A percentile compares a stretch with the other conserved stretches of the same genome.
Evolutionary conservation across 192 early-diverging fungal species (phyloP).

Genomic region (Entophlyctis luteolus): DNA sequence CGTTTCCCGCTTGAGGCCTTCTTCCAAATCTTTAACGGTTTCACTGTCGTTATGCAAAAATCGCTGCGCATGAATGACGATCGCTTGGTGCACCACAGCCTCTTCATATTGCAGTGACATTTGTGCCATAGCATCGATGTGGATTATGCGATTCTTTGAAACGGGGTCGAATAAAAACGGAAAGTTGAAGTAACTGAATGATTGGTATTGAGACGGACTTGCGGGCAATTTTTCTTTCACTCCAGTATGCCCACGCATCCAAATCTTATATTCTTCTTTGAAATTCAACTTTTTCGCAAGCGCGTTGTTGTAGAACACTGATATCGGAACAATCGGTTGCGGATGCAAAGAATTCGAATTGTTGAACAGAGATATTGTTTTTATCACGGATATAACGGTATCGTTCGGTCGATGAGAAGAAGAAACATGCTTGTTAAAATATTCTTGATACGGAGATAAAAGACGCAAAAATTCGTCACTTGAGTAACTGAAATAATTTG

Average conservation of each 20-base stretch:
- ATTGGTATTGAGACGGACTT: conserved; percentile 10
- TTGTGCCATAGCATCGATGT: conserved; percentile 71
- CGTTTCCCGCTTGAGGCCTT: conserved; percentile 52
- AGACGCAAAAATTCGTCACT: conserved; percentile 37
- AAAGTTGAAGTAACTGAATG: conserved; percentile 69
- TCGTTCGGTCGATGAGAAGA: conserved; percentile 38
- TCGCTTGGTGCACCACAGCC: conserved; percentile 75
- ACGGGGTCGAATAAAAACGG: conserved; percentile 67
- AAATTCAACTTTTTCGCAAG: conserved; percentile 56
- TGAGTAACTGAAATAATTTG: conserved; percentile 26
- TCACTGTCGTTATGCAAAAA: conserved; percentile 55
- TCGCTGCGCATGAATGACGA: conserved; percentile 70
- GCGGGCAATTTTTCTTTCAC: not conserved
- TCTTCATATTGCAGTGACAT: conserved; percentile 78
- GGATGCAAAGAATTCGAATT: conserved; percentile 50
- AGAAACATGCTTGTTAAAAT: conserved; percentile 48
- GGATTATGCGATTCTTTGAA: conserved; percentile 65
- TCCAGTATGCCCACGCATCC: conserved; percentile 46
- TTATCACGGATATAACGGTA: conserved; percentile 49
- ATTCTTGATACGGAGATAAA: conserved; percentile 46
- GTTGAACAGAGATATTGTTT: conserved; percentile 48
- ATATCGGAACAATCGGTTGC: conserved; percentile 35
- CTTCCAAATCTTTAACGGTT: conserved; percentile 44
- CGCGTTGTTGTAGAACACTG: conserved; percentile 45
- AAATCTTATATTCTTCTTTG: conserved; percentile 73